Evolutionary conservation across 441 rosid species (phyloP), one percentile per base, ranked within the genome.

Genomic region (Populus hybrid): DNA sequence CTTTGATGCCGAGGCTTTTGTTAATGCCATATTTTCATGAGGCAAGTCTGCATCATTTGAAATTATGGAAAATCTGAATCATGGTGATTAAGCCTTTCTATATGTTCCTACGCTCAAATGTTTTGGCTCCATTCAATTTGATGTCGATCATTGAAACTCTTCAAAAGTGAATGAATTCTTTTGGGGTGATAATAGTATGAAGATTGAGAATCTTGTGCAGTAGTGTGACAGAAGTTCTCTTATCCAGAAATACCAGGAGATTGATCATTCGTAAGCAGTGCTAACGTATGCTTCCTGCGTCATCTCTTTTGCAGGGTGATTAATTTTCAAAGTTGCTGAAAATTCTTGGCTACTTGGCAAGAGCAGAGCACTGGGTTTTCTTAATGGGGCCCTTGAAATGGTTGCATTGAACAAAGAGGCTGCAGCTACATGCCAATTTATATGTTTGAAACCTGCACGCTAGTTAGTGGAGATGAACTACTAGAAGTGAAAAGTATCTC

Each of bases 1-100:
- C 67, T 95, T 95, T 75, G 99, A 93, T 72, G 91, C 98, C 1
- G 94, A 92, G 81, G 89, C 93, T 31, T 93, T 95, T 78, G 96
- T 93, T 50, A 80, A 93, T 78, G 99, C 97, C 76, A 88, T 95
- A 79, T 93, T 95, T 81, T 86, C 97, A 20, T 95, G 87, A 91
- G 79, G 45, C 53, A 63, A 11, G 82, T 74, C 2, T 29, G 23
- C 50, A 69, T 29, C 64, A 18, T 8, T 36, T 36, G 40, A 36
- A 9, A 36, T 36, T 36, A 36, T 7, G 10, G 40, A 2, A 36
- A 28, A 3, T 29, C 31, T 29, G 31, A 29, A 29, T 29, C 31
- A 33, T 7, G 9, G 10, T 71, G n/a, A 29, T 50, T 16, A 16
- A 53, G 38, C 9, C 40, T 36, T 36, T 36, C 40, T 36, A 38